A percentile compares a stretch with the other conserved stretches of the same genome.
These are phyloP conservation scores for Hanseniaspora guilliermondii DNA, from an alignment of 805 yeast species.

Conservation along the genomic window DNA sequence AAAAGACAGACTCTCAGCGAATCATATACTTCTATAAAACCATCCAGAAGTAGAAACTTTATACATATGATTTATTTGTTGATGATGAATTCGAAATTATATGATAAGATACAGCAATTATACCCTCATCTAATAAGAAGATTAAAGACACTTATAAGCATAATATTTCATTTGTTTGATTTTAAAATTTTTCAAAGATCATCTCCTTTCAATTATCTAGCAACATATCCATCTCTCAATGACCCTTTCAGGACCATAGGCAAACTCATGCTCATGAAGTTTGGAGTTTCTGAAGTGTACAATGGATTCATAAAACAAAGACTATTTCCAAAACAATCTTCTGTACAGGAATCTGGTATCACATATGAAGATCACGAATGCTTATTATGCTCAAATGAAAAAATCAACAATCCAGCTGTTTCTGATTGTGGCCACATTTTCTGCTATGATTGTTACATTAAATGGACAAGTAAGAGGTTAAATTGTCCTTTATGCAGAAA, in stretches of 20 bases:
- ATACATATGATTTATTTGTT: not conserved
- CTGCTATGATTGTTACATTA: conserved; percentile 83
- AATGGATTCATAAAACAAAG: not conserved
- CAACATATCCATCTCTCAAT: not conserved
- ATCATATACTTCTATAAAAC: not conserved
- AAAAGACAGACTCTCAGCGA: conserved; percentile 1
- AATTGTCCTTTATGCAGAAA: conserved; percentile 80
- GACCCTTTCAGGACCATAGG: not conserved
- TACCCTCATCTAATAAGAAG: not conserved
- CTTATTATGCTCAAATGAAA: conserved; percentile 67
- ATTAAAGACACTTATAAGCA: not conserved
- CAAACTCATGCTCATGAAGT: not conserved
- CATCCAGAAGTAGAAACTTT: not conserved
- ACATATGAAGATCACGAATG: conserved; percentile 31
- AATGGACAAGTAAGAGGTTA: conserved; percentile 64
- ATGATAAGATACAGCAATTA: not conserved
- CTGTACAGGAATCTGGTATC: not conserved
- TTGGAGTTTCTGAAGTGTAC: not conserved
- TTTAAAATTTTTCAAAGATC: not conserved
- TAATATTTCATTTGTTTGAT: not conserved
- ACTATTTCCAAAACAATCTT: not conserved
- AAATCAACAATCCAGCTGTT: conserved; percentile 63
- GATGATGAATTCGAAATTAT: not conserved
- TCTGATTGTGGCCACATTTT: conserved; percentile 87
- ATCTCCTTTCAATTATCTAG: not conserved